Evolutionary conservation across 495 filamentous ascomycete genomes (phyloP), one percentile per base, ranked within the genome.

Genomic region (Lophium mytilinum): DNA sequence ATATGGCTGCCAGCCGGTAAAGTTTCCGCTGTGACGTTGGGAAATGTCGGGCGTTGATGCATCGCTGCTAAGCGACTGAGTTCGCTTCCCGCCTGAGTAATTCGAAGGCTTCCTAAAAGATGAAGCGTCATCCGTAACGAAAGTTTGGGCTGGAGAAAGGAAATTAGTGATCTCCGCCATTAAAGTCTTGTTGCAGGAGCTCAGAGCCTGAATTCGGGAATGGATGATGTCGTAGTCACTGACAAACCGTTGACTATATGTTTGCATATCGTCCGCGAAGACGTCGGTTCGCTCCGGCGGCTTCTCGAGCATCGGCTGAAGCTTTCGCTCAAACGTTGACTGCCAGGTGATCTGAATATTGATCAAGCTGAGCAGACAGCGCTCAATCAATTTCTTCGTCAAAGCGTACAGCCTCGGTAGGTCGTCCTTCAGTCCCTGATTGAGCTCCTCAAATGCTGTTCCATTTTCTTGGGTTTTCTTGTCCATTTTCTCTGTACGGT

Each of bases 361-460:
- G 51, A 96, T 80, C 62, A 96, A 89, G 64, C 87, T 88, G 54
- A 78, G 80, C 35, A 96, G 72, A 57, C 87, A 90, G 0, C 84
- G 83, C 60, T 90, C 85, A 58, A 90, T 86, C 46, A 96, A 71
- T 62, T 83, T 86, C 50, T 83, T 85, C 0, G 90, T 95, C 48
- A 90, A 69, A 10, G 71, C 70, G 57, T 89, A 96, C 11, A 99
- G 81, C 64, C 84, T 87, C 10, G 93, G 93, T 24, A 99, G 77
- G 63, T 97, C 92, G 41, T 91, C 84, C 69, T 95, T 96, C 55
- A 97, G 74, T 0, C 90, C 86, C 35, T 96, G 88, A 62, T 96
- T 97, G 50, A 97, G 75, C 8, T 90, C 90, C 50, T 85, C 76
- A 67, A 93, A 97, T 66, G 90, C 85, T 57, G 95, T 88, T 6